Base-by-base conservation (phyloP, 345 rosid genomes). In the Lepidium africanum region DNA sequence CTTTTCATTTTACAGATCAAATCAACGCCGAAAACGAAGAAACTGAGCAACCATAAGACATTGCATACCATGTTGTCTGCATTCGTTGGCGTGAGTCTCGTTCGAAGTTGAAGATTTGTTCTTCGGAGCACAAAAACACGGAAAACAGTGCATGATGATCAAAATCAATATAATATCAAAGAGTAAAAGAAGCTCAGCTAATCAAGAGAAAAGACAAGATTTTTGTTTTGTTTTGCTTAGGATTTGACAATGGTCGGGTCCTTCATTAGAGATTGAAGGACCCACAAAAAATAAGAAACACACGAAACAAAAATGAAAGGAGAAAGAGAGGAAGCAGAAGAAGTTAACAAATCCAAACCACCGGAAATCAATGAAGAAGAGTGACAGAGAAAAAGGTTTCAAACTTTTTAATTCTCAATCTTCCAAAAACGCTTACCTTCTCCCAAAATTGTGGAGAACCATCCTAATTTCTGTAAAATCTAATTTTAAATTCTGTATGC, bases 121-220 rank as follows among this genome's bases (percentile, higher is more conserved):
- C 40, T 76, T 86, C 0, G 81, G 66, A 5, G 66, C 9, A 32
- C 82, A 68, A 64, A 90, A 90, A 75, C 98, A 93, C 0, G 92
- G 79, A 52, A 87, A 88, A 69, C 97, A 90, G 53, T 64, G 81
- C 97, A 92, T 92, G 63, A 21, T 78, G 33, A n/a, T 32, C 30
- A 63, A 27, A 33, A 59, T 19, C 47, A 32, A 25, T 1, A 40
- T 12, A 43, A 32, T 1, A 6, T 37, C 0, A 5, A 46, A 68
- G 9, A 7, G 2, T 25, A 17, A 8, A 27, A 40, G 2, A 59
- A 42, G 12, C 33, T 48, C n/a, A 17, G 7, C 7, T 30, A 41
- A 15, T 36, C 27, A 48, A 36, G 32, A 10, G 15, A 36, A 55
- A 11, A 36, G 14, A 6, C 10, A 35, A 6, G n/a, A 10, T 14